Percentiles rank a stretch among this genome's conserved stretches.
phyloP scores from a whole-genome alignment of 495 filamentous ascomycete genomes.

The Rusavskia elegans region DNA sequence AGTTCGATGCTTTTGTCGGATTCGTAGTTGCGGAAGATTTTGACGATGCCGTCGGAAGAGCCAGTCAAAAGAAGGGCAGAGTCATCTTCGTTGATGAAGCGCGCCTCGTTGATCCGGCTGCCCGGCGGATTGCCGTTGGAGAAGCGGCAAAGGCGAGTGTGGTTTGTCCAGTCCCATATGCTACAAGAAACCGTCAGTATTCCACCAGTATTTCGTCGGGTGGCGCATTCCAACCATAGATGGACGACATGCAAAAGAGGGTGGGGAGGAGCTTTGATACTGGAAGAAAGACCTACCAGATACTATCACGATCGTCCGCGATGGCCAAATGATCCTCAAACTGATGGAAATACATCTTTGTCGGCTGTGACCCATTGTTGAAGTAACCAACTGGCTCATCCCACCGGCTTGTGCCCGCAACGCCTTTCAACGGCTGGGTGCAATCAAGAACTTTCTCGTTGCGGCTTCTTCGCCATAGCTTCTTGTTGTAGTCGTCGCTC shows the following conservation, averaged over 20 bases:
- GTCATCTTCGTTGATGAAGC: slow-evolving; percentile 97
- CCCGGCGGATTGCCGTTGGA: slow-evolving; percentile 84
- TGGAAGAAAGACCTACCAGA: slow-evolving; percentile 34
- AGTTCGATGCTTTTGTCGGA: slow-evolving; percentile 57
- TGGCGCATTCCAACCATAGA: too few species aligned
- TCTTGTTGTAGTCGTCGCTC: slow-evolving; percentile 89
- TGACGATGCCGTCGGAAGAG: slow-evolving; percentile 83
- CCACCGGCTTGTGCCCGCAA: slow-evolving; percentile 73
- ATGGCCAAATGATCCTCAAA: slow-evolving; percentile 92
- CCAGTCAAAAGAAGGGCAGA: slow-evolving; percentile 88
- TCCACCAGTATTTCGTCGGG: slow-evolving; percentile 11
- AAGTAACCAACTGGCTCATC: slow-evolving; percentile 60
- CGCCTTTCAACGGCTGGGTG: slow-evolving; percentile 83
- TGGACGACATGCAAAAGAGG: not conserved
- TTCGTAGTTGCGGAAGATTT: slow-evolving; percentile 82
- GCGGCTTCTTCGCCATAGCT: slow-evolving; percentile 80
- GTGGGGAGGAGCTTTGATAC: too few species aligned
- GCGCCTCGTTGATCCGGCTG: slow-evolving; percentile 83
- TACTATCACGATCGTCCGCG: slow-evolving; percentile 80
- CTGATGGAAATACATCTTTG: slow-evolving; percentile 91
- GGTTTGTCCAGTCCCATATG: slow-evolving; percentile 84
- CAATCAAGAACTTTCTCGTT: slow-evolving; percentile 84
- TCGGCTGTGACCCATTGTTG: slow-evolving; percentile 73
- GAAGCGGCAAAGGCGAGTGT: slow-evolving; percentile 62
- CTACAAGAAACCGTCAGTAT: slow-evolving; percentile 25